phyloP scores from a whole-genome alignment of 2,329 filamentous ascomycete species.

The Penicillium sp. region DNA sequence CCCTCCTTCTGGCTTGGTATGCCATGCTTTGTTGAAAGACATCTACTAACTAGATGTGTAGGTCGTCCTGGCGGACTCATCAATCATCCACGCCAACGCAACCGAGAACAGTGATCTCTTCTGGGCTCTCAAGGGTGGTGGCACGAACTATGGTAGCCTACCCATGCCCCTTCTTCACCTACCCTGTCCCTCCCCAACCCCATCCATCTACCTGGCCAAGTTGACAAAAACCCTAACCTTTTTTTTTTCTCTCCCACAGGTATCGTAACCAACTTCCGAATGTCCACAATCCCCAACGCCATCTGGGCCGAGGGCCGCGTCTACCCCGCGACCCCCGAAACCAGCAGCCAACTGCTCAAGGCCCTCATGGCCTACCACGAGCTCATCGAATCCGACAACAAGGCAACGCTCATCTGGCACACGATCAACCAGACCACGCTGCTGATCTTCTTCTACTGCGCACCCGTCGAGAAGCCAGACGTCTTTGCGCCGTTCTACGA shows the following conservation, averaged over 20 bases:
- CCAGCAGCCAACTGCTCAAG: constrained; percentile 3
- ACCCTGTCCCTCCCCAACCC: too few species aligned
- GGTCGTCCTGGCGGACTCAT: constrained; percentile 26
- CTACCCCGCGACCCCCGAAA: constrained; percentile 8
- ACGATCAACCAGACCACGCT: constrained; percentile 4
- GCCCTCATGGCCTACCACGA: constrained; percentile 16
- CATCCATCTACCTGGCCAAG: not conserved
- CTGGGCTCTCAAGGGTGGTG: constrained; percentile 39
- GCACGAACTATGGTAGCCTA: constrained; percentile 32
- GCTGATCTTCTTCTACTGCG: constrained; percentile 14
- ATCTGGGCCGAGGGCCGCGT: constrained; percentile 22
- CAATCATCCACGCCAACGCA: constrained; percentile 22
- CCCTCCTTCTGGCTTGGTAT: not conserved
- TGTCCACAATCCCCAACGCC: constrained; percentile 21
- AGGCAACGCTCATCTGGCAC: constrained; percentile 10
- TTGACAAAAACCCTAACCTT: too few species aligned
- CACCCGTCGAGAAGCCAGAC: constrained; percentile 9
- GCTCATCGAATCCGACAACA: constrained; percentile 15
- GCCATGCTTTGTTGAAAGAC: too few species aligned
- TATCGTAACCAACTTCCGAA: constrained; percentile 23
- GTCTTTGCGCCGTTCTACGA: constrained; percentile 11
- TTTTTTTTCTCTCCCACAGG: constrained; percentile 6
- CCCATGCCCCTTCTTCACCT: not conserved
- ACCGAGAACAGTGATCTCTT: constrained; percentile 33
- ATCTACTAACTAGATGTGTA: not conserved